Evolutionary conservation across 2,329 filamentous ascomycete species (phyloP).

Genomic region (Clonostachys rosea): DNA sequence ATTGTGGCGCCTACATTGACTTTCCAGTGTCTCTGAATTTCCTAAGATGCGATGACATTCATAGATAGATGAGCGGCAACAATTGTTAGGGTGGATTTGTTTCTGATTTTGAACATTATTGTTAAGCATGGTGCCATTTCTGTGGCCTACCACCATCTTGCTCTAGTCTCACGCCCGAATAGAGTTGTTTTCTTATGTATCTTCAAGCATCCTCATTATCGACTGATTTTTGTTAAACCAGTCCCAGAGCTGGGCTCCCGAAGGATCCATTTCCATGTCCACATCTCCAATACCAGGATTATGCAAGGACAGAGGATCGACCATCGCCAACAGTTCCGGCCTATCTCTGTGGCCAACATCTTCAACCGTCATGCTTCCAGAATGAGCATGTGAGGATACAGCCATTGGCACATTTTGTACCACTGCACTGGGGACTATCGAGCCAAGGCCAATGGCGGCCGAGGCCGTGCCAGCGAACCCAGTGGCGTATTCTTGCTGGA

Average conservation of each 20-base stretch:
- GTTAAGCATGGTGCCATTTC: no score
- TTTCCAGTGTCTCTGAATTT: no score
- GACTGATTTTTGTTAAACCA: slow-evolving; percentile 10
- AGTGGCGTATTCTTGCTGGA: neutral
- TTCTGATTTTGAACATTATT: no score
- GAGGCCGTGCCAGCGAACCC: neutral
- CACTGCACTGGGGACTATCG: neutral
- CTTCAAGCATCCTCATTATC: slow-evolving; percentile 10
- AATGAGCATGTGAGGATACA: no score
- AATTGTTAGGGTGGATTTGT: no score
- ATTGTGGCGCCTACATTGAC: no score
- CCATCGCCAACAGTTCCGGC: neutral
- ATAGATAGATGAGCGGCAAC: no score
- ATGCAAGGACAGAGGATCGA: neutral
- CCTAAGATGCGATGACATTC: no score
- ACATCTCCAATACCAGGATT: slow-evolving; percentile 1
- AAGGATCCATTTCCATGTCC: slow-evolving; percentile 7
- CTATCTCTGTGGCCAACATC: neutral
- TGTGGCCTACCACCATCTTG: no score
- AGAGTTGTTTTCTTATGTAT: slow-evolving; percentile 1
- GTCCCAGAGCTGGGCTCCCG: slow-evolving; percentile 6
- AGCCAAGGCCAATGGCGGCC: neutral
- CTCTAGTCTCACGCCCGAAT: neutral
- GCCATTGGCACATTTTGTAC: no score
- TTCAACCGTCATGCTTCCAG: neutral